Base-by-base conservation (phyloP, 257 asterid genomes). In the Mentha longifolia region DNA sequence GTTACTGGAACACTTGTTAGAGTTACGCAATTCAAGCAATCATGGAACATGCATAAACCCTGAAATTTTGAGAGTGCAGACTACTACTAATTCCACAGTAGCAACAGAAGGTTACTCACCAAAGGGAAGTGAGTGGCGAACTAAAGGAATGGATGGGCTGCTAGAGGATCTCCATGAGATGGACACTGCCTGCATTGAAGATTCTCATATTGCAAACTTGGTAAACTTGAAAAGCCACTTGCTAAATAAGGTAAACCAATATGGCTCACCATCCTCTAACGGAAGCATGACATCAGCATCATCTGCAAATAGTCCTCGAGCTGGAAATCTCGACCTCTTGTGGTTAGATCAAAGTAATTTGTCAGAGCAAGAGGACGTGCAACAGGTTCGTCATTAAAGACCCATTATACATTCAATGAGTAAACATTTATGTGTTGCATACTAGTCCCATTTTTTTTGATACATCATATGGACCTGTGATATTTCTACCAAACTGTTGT, bases 161-260 rank as follows among this genome's bases (percentile, higher is more conserved):
- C 82, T 94, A 86, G 97, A 94, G 84, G 96, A 91, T 77, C 96
- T 94, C 81, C 98, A 91, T 79, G 98, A 87, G 85, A 94, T 91
- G 95, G 98, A 94, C 79, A 94, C 97, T 71, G 96, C 98, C 71
- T 83, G 92, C 83, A 84, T 94, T 72, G 97, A 91, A 76, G 98
- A 94, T 77, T 82, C 87, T 73, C 95, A 82, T 63, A 67, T 85
- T 43, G 78, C 87, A 72, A 83, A 83, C 65, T 73, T 82, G 50
- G 76, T 81, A 71, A 87, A 82, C 88, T 75, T 88, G 84, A 91
- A 84, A 79, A 86, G 84, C 72, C 89, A 89, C 79, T 83, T 86
- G 80, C 85, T 91, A 59, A 77, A 84, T 61, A 91, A 85, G 83
- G 85, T 85, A 72, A 85, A 81, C 81, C 89, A 81, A 22, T 81